These are phyloP conservation scores for Xylariaceae sp. DNA, from an alignment of 2,329 filamentous ascomycete genomes.

Conservation along the genomic window DNA sequence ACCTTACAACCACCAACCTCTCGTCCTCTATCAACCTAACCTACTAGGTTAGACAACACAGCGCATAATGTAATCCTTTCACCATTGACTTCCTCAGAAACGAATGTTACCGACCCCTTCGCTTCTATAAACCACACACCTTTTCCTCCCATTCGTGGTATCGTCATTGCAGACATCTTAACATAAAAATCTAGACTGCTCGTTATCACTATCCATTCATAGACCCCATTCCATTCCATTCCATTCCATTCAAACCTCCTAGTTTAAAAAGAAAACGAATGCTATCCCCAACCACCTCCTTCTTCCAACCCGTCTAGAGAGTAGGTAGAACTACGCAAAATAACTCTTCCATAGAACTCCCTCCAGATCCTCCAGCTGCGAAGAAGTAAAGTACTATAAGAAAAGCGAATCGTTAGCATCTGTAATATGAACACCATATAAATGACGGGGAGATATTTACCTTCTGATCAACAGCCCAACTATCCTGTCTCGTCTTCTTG, in stretches of 20 bases:
- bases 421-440: neutral
- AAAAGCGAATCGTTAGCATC: slow-evolving; percentile 25
- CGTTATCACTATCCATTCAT: neutral
- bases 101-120: too few relatives aligned
- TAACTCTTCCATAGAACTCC: slow-evolving; percentile 99
- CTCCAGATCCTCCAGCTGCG: slow-evolving; percentile 91
- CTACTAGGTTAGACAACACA: too few relatives aligned
- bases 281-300: neutral
- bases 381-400: slow-evolving; percentile 70
- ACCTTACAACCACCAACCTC: too few relatives aligned
- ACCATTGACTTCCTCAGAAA: too few relatives aligned
- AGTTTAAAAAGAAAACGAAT: neutral
- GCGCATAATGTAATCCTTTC: too few relatives aligned
- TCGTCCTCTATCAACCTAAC: too few relatives aligned
- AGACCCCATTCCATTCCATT: neutral
- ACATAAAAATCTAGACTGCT: neutral
- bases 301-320: neutral
- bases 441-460: slow-evolving; percentile 42
- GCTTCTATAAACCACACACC: too few relatives aligned
- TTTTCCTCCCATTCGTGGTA: neutral
- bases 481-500: slow-evolving; percentile 99
- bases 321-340: slow-evolving; percentile 60
- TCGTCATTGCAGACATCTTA: neutral
- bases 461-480: slow-evolving; percentile 97
- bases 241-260: neutral